These are phyloP conservation scores for Penstemon newberryi DNA, from an alignment of 257 asterid genomes.

Conservation along the genomic window DNA sequence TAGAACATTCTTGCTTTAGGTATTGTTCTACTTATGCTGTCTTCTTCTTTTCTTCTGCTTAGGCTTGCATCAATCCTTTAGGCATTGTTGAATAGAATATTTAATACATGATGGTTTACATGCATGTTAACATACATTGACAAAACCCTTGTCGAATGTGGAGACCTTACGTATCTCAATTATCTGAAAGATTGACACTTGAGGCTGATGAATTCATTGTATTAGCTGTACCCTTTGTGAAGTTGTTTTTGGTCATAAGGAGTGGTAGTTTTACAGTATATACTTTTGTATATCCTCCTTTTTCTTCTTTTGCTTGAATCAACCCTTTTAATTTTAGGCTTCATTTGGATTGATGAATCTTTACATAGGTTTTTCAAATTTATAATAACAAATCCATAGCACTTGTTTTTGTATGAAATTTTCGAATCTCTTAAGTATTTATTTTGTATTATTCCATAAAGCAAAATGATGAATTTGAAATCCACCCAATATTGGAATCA, in stretches of 20 bases:
- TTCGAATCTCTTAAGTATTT: too few relatives aligned
- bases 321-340: not conserved
- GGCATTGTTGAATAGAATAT: not conserved
- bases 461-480: too few relatives aligned
- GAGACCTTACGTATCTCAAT: constrained; percentile 21
- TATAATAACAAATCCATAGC: too few relatives aligned
- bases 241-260: constrained; percentile 14
- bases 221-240: constrained; percentile 2
- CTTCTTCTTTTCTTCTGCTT: not conserved
- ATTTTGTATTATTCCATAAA: too few relatives aligned
- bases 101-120: constrained; percentile 3
- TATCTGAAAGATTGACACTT: constrained; percentile 18
- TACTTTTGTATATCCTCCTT: not conserved
- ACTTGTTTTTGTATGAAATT: too few relatives aligned
- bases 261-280: not conserved
- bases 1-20: too few relatives aligned
- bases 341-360: not conserved
- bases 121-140: constrained; percentile 15
- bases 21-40: not conserved
- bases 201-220: not conserved
- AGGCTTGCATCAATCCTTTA: not conserved
- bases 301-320: not conserved
- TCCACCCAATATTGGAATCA: too few relatives aligned
- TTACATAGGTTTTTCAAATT: too few relatives aligned
- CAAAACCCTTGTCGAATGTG: constrained; percentile 21